A percentile compares a stretch with the other conserved stretches of the same genome.
Evolutionary conservation across 306 rosid genomes (phyloP).

Genomic region (Oemleria cerasiformis): DNA sequence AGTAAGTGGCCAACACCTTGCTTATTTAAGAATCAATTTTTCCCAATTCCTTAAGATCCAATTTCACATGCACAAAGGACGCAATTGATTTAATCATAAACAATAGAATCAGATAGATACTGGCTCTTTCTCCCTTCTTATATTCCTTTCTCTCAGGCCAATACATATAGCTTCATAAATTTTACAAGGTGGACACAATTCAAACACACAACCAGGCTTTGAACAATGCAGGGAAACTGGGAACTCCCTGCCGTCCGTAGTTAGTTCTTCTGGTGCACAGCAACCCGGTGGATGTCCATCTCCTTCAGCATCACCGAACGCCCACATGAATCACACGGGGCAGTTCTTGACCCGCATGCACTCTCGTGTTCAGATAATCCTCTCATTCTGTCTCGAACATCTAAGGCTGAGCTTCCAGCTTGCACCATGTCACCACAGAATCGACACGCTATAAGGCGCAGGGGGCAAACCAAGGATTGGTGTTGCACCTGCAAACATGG

Average conservation of each 20-base stretch:
- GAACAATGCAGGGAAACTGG: not conserved
- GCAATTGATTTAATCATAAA: not conserved
- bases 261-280: conserved; percentile 90
- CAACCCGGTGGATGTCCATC: conserved; percentile 90
- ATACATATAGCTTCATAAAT: not conserved
- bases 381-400: conserved; percentile 74
- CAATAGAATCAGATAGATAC: not conserved
- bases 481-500: conserved; percentile 63
- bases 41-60: not conserved
- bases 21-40: not conserved
- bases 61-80: conserved; percentile 1
- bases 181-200: not conserved
- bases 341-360: conserved; percentile 87
- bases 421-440: conserved; percentile 99
- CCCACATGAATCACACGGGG: conserved; percentile 95
- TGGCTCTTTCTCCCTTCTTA: not conserved
- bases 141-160: conserved; percentile 2
- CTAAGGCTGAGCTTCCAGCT: conserved; percentile 78
- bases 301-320: conserved; percentile 97
- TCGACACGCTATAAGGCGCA: conserved; percentile 72
- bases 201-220: not conserved
- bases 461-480: conserved; percentile 68
- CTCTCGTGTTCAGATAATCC: conserved; percentile 96
- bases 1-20: not conserved
- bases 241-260: not conserved